Conservation (phyloP, 1,284 basidiomycete species). For the Limonomyces culmigenus region DNA sequence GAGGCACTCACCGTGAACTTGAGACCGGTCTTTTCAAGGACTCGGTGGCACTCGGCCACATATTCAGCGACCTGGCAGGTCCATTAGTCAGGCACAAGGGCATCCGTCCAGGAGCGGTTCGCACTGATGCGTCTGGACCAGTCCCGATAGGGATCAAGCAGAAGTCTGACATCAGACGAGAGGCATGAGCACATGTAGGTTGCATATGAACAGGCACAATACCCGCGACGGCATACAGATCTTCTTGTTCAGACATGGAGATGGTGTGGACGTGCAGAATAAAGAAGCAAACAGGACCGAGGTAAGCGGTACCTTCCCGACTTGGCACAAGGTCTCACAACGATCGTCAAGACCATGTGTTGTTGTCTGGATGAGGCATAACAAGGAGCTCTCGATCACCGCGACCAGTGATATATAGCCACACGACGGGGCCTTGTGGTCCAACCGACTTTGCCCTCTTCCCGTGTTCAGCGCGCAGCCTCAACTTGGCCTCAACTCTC, state of each 20-base stretch:
- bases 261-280: neutral
- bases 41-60: slow-evolving; percentile 62
- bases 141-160: slow-evolving; percentile 56
- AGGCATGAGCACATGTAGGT: slow-evolving; percentile 1
- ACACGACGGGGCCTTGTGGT: too few relatives aligned
- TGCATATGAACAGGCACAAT: slow-evolving; percentile 4
- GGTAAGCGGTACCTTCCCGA: too few relatives aligned
- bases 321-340: too few relatives aligned
- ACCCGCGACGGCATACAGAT: slow-evolving; percentile 55
- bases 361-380: too few relatives aligned
- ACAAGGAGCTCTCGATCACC: too few relatives aligned
- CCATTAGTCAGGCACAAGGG: slow-evolving; percentile 2
- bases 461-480: too few relatives aligned
- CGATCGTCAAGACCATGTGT: too few relatives aligned
- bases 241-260: slow-evolving; percentile 8
- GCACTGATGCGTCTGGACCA: neutral
- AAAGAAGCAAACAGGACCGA: too few relatives aligned
- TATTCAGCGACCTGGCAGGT: slow-evolving; percentile 45
- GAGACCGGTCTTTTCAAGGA: slow-evolving; percentile 70
- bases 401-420: too few relatives aligned
- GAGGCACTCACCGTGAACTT: slow-evolving; percentile 63
- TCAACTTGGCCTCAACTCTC: too few relatives aligned
- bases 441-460: too few relatives aligned
- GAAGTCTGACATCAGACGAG: slow-evolving; percentile 34
- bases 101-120: slow-evolving; percentile 3